Evolutionary conservation across 2,329 filamentous ascomycete species (phyloP), one percentile per base, ranked within the genome.

Genomic region (Hysterium pulicare): DNA sequence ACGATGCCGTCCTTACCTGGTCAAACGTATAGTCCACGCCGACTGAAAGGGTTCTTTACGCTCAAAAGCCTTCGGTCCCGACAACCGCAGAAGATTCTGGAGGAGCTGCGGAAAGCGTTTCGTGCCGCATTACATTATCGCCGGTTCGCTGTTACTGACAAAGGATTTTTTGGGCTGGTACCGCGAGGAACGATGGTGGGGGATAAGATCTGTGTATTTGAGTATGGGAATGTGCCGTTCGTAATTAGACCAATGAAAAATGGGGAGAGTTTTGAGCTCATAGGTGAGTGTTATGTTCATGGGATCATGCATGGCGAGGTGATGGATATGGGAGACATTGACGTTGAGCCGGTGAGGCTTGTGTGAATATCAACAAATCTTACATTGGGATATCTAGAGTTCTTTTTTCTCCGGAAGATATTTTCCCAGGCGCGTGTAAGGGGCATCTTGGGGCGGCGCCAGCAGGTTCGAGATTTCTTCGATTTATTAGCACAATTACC

Each of bases 141-240:
- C 4, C 41, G 50, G 2, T 59, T 59, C 41, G 54, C 50, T 3
- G 46, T 57, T 2, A 59, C 55, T 1, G 17, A 35, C 19, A 49
- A 44, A 23, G 51, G 54, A 1, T 53, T 53, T 31, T 58, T 59
- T 42, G 51, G 47, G 3, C 38, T 61, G 7, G 51, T 58, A 20
- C 57, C 55, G 3, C 46, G 53, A 20, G 51, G 50, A 2, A 36
- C 48, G 2, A 41, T 33, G 16, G 38, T 42, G 11, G 49, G 47
- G 1, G 54, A 58, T 38, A n/a, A 35, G 10, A 31, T 57, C 21
- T 46, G 46, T 10, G 46, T 57, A 2, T 56, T 59, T 33, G 42
- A 54, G 15, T 28, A 38, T n/a, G 51, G 45, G 1, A 45, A 52
- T 40, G 50, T 59, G 7, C 54, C 54, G 2, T 59, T 57, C 13